These are phyloP conservation scores for Backusella australiensis DNA, from an alignment of 192 early-diverging fungal species.

Conservation along the genomic window DNA sequence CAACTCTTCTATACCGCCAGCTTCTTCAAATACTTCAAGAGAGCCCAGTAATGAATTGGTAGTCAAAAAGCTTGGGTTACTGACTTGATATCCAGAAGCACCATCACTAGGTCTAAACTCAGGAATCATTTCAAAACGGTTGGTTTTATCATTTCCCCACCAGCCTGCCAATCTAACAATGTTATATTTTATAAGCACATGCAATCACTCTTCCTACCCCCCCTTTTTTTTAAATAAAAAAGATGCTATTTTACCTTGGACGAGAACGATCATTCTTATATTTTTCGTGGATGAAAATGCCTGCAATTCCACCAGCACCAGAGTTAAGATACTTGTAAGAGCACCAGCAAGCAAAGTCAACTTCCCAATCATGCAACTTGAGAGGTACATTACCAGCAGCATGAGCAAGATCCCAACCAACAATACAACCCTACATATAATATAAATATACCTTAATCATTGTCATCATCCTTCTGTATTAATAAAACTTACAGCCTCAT, in stretches of 20 bases:
- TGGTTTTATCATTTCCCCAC: slow-evolving; percentile 87
- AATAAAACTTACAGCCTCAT: slow-evolving; percentile 58
- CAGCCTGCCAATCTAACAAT: slow-evolving; percentile 50
- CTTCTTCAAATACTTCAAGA: slow-evolving; percentile 76
- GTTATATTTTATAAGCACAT: neutral
- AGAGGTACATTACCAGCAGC: slow-evolving; percentile 92
- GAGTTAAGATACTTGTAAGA: slow-evolving; percentile 99
- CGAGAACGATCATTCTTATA: slow-evolving; percentile 59
- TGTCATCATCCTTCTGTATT: neutral
- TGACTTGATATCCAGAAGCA: slow-evolving; percentile 82
- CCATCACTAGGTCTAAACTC: slow-evolving; percentile 77
- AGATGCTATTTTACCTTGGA: slow-evolving; percentile 41
- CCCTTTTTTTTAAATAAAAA: neutral
- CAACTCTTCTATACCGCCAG: slow-evolving; percentile 61
- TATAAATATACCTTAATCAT: neutral
- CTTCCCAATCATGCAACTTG: slow-evolving; percentile 90
- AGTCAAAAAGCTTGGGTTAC: slow-evolving; percentile 84
- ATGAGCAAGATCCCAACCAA: slow-evolving; percentile 95
- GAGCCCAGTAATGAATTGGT: slow-evolving; percentile 73
- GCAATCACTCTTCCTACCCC: neutral
- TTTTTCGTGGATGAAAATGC: slow-evolving; percentile 87
- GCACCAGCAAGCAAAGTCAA: slow-evolving; percentile 99
- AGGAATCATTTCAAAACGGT: slow-evolving; percentile 89
- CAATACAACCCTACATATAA: slow-evolving; percentile 70
- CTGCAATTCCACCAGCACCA: slow-evolving; percentile 94